These are phyloP conservation scores for Talinum fruticosum DNA, from an alignment of 148 eudicot genomes.

Conservation along the genomic window DNA sequence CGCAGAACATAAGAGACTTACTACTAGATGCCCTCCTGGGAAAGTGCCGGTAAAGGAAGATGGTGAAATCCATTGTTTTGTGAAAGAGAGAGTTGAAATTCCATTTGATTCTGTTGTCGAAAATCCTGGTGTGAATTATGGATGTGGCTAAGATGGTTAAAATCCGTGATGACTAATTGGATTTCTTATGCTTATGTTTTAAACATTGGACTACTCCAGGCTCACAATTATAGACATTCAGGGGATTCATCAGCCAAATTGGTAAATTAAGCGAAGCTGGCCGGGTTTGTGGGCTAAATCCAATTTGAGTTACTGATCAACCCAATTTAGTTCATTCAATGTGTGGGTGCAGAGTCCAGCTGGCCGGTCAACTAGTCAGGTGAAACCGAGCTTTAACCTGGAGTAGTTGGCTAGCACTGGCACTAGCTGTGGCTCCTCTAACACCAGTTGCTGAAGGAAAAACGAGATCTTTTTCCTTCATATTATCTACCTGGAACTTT, in stretches of 20 bases:
- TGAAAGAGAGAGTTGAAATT: conserved; percentile 93
- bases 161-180: not conserved
- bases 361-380: not conserved
- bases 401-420: no score
- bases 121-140: conserved; percentile 74
- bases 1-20: conserved; percentile 25
- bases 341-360: no score
- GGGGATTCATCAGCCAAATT: not conserved
- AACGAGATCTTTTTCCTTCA: not conserved
- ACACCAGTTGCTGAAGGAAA: not conserved
- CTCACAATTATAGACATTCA: not conserved
- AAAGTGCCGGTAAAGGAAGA: conserved; percentile 63
- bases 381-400: not conserved
- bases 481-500: not conserved
- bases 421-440: not conserved
- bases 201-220: not conserved
- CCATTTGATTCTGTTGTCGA: conserved; percentile 57
- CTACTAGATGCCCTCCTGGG: conserved; percentile 59
- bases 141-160: conserved; percentile 61
- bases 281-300: not conserved
- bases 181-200: not conserved
- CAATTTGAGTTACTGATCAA: not conserved
- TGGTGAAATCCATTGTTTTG: conserved; percentile 71
- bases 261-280: not conserved
- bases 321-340: no score